These are phyloP conservation scores for Copromyces sp. DNA, from an alignment of 495 filamentous ascomycete genomes.

Conservation along the genomic window DNA sequence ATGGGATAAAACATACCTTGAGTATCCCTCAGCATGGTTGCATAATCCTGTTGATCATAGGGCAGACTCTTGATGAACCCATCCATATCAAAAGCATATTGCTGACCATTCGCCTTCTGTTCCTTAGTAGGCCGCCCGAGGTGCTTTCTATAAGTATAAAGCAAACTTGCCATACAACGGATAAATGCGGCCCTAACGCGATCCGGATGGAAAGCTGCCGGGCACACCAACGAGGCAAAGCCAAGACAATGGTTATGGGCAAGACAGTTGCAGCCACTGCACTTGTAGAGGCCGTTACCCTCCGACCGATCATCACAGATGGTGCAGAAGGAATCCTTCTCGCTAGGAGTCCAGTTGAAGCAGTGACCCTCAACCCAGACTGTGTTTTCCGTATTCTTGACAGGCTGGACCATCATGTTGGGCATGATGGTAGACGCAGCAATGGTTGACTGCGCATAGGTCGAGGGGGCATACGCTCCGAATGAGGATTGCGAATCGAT, in stretches of 20 bases:
- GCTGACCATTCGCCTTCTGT: constrained; percentile 74
- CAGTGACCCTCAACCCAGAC: constrained; percentile 94
- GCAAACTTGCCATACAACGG: constrained; percentile 82
- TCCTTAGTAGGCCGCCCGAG: constrained; percentile 65
- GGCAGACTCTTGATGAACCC: constrained; percentile 85
- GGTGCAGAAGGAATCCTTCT: constrained; percentile 60
- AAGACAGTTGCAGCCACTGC: constrained; percentile 62
- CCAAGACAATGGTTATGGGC: constrained; percentile 76
- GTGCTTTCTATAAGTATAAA: constrained; percentile 91
- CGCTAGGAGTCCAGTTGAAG: constrained; percentile 60
- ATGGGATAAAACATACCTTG: constrained; percentile 52
- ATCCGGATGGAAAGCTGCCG: constrained; percentile 80
- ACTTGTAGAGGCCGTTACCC: constrained; percentile 76
- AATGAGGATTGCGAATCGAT: constrained; percentile 64
- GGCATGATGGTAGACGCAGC: constrained; percentile 98
- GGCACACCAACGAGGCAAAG: constrained; percentile 77
- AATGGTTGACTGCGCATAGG: constrained; percentile 93
- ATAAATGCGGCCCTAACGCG: constrained; percentile 90
- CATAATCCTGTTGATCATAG: constrained; percentile 82
- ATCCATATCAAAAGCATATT: constrained; percentile 92
- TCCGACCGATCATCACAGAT: constrained; percentile 87
- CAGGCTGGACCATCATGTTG: constrained; percentile 73
- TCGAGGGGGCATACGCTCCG: constrained; percentile 81
- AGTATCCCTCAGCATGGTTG: constrained; percentile 77
- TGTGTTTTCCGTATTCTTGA: constrained; percentile 74